phyloP scores from a whole-genome alignment of 1,284 basidiomycete species.

The Malassezia vespertilionis region DNA sequence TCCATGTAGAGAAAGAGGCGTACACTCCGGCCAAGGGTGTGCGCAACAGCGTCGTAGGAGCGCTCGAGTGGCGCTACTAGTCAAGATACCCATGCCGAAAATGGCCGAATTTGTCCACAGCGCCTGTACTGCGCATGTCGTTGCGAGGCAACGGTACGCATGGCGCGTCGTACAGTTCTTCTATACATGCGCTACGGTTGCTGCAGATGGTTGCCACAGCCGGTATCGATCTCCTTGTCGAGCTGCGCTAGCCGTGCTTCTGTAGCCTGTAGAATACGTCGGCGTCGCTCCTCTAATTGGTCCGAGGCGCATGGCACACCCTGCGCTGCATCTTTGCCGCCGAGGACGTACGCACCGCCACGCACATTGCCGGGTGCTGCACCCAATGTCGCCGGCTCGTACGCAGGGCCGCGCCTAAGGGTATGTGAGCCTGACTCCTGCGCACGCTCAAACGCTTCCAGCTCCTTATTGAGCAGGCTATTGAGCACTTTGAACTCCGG shows the following conservation, averaged over 20 bases:
- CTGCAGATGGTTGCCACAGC: slow-evolving; percentile 3
- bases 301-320: background rate
- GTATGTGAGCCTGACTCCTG: background rate
- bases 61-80: slow-evolving; percentile 21
- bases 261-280: slow-evolving; percentile 4
- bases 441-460: slow-evolving; percentile 25
- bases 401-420: background rate
- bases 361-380: too few relatives aligned
- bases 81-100: background rate
- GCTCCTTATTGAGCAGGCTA: slow-evolving; percentile 34
- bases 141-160: too few relatives aligned
- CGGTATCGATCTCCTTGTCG: slow-evolving; percentile 8
- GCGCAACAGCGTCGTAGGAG: slow-evolving; percentile 42
- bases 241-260: slow-evolving; percentile 11
- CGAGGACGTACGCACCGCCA: background rate
- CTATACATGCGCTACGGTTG: too few relatives aligned
- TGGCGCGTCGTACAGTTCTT: too few relatives aligned
- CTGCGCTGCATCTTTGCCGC: background rate
- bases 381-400: slow-evolving; percentile 8
- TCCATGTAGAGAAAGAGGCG: slow-evolving; percentile 58
- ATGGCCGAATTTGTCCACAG: background rate
- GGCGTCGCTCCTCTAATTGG: slow-evolving; percentile 10
- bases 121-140: too few relatives aligned
- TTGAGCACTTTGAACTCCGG: slow-evolving; percentile 41
- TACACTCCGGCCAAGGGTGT: slow-evolving; percentile 60